Percentiles rank a stretch among this genome's conserved stretches.
Evolutionary conservation across 352 stramenopile genomes (phyloP).

Genomic region (Globisporangium paddicum): DNA sequence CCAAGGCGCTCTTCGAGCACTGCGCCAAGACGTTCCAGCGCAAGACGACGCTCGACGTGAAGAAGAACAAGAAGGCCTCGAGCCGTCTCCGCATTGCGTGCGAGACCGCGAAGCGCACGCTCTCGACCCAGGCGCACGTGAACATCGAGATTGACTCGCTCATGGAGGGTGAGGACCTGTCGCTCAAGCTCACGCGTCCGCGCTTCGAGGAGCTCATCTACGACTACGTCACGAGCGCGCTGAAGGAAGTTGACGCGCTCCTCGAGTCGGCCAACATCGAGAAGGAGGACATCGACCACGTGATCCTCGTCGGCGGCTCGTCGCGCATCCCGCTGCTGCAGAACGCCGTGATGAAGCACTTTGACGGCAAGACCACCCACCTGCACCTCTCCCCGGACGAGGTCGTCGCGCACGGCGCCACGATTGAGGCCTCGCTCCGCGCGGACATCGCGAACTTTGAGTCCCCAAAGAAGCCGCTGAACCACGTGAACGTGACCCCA

Average conservation of each 20-base stretch:
- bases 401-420: constrained; percentile 88
- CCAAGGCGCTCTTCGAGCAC: constrained; percentile 95
- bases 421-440: constrained; percentile 71
- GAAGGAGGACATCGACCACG: constrained; percentile 91
- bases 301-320: constrained; percentile 96
- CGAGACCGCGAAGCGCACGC: constrained; percentile 96
- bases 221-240: constrained; percentile 91
- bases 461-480: constrained; percentile 53
- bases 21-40: constrained; percentile 94
- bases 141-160: constrained; percentile 98
- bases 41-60: constrained; percentile 93
- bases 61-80: constrained; percentile 91
- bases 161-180: constrained; percentile 97
- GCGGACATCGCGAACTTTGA: constrained; percentile 62
- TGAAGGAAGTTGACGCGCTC: constrained; percentile 88
- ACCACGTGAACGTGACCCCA: constrained; percentile 91
- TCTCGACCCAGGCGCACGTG: constrained; percentile 94
- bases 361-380: constrained; percentile 79
- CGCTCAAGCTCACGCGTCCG: constrained; percentile 95
- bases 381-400: constrained; percentile 89
- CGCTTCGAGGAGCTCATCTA: constrained; percentile 95
- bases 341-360: constrained; percentile 76
- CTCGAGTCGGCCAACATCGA: constrained; percentile 71
- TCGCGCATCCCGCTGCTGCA: constrained; percentile 97
- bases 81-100: constrained; percentile 94